A percentile compares a stretch with the other conserved stretches of the same genome.
Evolutionary conservation across 257 asterid species (phyloP).

Genomic region (Scutellaria minor): DNA sequence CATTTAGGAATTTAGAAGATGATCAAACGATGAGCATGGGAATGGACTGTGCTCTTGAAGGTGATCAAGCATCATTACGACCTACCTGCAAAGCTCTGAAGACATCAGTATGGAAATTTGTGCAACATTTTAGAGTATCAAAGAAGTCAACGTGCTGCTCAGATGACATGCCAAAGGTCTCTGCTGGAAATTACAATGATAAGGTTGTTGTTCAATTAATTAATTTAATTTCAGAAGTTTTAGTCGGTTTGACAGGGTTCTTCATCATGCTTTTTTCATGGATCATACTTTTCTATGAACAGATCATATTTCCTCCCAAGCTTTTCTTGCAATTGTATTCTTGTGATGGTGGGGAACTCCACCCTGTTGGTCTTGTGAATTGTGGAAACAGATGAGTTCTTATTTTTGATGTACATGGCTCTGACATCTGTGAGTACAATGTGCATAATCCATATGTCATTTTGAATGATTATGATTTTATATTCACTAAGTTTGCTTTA

Average conservation of each 20-base stretch:
- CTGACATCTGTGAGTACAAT: conserved; percentile 1
- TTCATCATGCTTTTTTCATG: neutral
- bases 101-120: conserved; percentile 48
- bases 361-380: conserved; percentile 53
- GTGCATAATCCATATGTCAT: neutral
- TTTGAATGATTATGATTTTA: neutral
- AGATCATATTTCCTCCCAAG: conserved; percentile 46
- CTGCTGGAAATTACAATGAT: conserved; percentile 37
- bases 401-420: neutral
- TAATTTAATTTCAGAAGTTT: neutral
- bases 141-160: conserved; percentile 41
- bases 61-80: conserved; percentile 26
- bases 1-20: conserved; percentile 35
- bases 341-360: conserved; percentile 38
- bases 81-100: conserved; percentile 38
- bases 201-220: conserved; percentile 37
- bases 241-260: conserved; percentile 20
- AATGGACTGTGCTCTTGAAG: conserved; percentile 30
- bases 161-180: conserved; percentile 36
- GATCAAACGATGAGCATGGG: conserved; percentile 22
- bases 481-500: conserved; percentile 8
- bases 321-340: conserved; percentile 50
- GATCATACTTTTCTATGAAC: conserved; percentile 26
- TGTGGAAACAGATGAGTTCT: conserved; percentile 50
- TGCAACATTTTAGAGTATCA: conserved; percentile 49